These are phyloP conservation scores for Coemansia erecta DNA, from an alignment of 192 early-diverging fungal species.

Conservation along the genomic window DNA sequence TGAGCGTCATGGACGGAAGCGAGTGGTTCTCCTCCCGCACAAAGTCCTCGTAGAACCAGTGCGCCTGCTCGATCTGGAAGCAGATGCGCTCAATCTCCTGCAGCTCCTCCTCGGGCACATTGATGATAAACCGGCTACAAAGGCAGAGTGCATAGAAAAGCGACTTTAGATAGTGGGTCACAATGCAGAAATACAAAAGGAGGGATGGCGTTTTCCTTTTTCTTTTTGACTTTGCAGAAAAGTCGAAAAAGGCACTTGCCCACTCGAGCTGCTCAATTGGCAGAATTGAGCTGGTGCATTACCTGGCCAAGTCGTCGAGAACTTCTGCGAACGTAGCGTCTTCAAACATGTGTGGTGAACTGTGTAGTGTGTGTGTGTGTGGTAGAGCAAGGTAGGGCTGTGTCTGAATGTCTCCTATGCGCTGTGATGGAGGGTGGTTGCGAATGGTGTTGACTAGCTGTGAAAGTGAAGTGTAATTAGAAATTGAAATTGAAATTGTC, in stretches of 20 bases:
- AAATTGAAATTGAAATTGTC: background rate
- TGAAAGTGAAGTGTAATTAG: no score
- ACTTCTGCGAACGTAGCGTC: conserved; percentile 76
- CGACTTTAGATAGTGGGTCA: background rate
- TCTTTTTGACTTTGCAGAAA: background rate
- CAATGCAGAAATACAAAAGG: background rate
- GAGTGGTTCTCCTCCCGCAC: conserved; percentile 80
- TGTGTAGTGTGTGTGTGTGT: background rate
- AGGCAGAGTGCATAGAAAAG: background rate
- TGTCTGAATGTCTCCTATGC: background rate
- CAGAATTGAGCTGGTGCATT: background rate
- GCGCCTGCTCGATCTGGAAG: conserved; percentile 98
- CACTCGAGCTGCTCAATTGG: background rate
- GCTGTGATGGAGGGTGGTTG: background rate
- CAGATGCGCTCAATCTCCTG: conserved; percentile 92
- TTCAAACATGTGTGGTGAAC: conserved; percentile 51
- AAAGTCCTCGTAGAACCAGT: conserved; percentile 99
- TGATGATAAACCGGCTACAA: conserved; percentile 93
- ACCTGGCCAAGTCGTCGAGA: conserved; percentile 83
- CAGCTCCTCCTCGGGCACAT: conserved; percentile 94
- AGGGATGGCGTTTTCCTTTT: no score
- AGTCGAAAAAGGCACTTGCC: background rate
- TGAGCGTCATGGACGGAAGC: conserved; percentile 82
- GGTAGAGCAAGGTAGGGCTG: background rate
- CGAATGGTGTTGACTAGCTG: no score